Evolutionary conservation across 2,329 filamentous ascomycete species (phyloP), one percentile per base, ranked within the genome.

Genomic region (Trichoderma koningii): DNA sequence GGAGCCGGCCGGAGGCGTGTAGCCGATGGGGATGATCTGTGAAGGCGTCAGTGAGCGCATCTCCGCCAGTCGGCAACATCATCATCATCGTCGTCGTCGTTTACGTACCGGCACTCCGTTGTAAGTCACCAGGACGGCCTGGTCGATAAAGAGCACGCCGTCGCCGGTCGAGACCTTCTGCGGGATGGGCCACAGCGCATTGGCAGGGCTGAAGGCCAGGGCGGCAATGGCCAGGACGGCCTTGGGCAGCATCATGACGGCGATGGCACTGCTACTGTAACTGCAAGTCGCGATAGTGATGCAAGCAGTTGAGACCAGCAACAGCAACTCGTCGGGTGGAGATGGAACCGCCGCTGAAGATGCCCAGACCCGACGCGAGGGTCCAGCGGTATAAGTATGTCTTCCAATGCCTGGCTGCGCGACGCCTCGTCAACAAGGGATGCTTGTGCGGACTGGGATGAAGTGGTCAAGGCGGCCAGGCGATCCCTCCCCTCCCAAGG

Each of bases 141-240:
- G 75, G 66, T 79, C 77, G 70, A 88, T 83, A 75, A 82, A 85
- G 67, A 88, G 74, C 42, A 80, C 77, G 12, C 78, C 77, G 69
- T 79, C 80, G 64, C 86, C 86, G 17, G 80, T 83, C 56, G 78
- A 80, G 64, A 83, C 78, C 51, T 77, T 79, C 62, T 78, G 76
- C 2, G 86, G 86, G 21, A 81, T 77, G n/a, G 86, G 86, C 86
- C 86, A 88, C 68, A 88, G 73, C 19, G 85, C 85, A 19, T 77
- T 70, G 64, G 75, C 81, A 12, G 79, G 78, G 17, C 75, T 70
- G 64, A 78, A 72, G 56, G 76, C 76, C 67, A 81, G 70, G 53
- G 81, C 74, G 50, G 80, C 72, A 60, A 79, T 66, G 50, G 78
- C 74, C 63, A 81, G 69, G 42, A 64, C 45, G 34, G 53, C 62